A percentile compares a stretch with the other conserved stretches of the same genome.
Evolutionary conservation across 805 yeast species (phyloP).

Genomic region (Metschnikowia matae): DNA sequence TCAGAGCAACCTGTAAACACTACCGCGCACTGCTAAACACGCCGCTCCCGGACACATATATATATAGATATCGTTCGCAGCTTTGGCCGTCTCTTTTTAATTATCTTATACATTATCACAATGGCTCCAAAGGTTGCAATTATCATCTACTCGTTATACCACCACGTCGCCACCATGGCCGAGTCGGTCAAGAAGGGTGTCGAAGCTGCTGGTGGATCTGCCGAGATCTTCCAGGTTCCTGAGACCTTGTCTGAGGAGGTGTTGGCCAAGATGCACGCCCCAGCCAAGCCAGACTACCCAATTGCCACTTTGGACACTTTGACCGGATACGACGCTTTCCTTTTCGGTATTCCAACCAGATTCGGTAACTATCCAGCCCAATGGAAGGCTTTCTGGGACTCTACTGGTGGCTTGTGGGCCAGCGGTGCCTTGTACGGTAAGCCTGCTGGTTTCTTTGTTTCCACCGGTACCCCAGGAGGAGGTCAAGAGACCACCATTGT

Average conservation of each 20-base stretch:
- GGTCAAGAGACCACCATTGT: constrained; percentile 30
- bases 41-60: not conserved
- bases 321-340: constrained; percentile 66
- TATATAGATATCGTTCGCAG: not conserved
- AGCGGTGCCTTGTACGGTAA: constrained; percentile 68
- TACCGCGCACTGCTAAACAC: not conserved
- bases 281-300: constrained; percentile 57
- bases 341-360: constrained; percentile 86
- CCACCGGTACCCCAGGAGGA: constrained; percentile 76
- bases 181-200: constrained; percentile 66
- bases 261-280: constrained; percentile 63
- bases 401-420: constrained; percentile 80
- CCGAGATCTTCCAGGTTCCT: constrained; percentile 41
- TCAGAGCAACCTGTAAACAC: not conserved
- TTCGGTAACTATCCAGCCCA: constrained; percentile 80
- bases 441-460: constrained; percentile 66
- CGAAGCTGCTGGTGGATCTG: constrained; percentile 55
- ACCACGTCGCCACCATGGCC: constrained; percentile 70
- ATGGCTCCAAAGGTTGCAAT: constrained; percentile 55
- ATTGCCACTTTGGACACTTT: constrained; percentile 58
- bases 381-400: constrained; percentile 70
- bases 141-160: constrained; percentile 76
- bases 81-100: not conserved
- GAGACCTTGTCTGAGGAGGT: constrained; percentile 69
- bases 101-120: constrained; percentile 2